Base-by-base conservation (phyloP, 257 asterid genomes). In the Parsonsia alboflavescens region DNA sequence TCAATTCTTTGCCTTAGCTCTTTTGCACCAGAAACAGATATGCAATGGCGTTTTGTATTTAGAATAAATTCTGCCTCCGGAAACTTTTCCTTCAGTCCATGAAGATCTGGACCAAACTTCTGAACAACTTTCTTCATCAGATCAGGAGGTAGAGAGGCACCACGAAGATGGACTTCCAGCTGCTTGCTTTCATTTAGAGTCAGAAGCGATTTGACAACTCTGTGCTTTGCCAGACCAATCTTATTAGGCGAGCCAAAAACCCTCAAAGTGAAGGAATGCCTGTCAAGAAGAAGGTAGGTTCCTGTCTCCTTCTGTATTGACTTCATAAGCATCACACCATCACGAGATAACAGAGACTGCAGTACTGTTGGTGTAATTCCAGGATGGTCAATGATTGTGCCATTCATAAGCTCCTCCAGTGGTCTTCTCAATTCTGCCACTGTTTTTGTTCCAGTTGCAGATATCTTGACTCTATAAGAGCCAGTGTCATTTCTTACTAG, bases 101-200 rank as follows among this genome's bases (percentile, higher is more conserved):
- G 85, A 57, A 95, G 97, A 74, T 95, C 96, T 1, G 96, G 89
- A 36, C 99, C 97, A 50, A 85, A 95, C 62, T 80, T 85, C 75
- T 83, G 85, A 49, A 95, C 98, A n/a, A 92, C 88, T 82, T 86
- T 80, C 86, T 92, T 95, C 98, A 95, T 90, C 91, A 92, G 77
- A 81, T 95, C 98, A 66, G 90, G 87, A 54, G 99, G 98, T 5
- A 88, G 72, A 71, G 39, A 79, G 10, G 83, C 81, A 70, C 86
- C 89, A 1, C 97, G 92, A 17, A 95, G 96, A 54, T 80, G 89
- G 75, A 95, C 87, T 76, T 92, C 92, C 42, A 89, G 91, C 68
- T 89, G 96, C 82, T 88, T 92, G 81, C 86, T 84, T 30, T 88
- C 92, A n/a, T 89, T 87, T n/a, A 89, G 80, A 24, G 80, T 71